Percentiles rank a stretch among this genome's conserved stretches.
Conservation (phyloP, 108 stramenopile species). For the Aurantiochytrium sp. region DNA sequence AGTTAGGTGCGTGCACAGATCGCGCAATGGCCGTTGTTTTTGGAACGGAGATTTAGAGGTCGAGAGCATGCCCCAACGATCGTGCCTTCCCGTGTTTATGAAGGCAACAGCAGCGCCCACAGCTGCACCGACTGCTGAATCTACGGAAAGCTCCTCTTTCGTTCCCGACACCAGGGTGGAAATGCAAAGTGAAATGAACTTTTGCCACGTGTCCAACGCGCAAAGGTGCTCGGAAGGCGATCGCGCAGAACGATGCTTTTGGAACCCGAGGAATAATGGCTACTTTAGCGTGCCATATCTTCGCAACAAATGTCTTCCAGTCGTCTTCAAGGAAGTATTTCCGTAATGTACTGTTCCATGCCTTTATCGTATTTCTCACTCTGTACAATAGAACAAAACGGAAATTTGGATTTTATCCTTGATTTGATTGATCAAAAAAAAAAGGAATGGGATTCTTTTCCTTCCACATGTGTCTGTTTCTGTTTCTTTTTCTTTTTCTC, state of each 20-base stretch:
- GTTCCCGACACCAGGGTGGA: background rate
- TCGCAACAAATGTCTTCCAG: background rate
- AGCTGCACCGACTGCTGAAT: background rate
- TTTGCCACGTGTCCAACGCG: background rate
- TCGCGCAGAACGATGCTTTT: background rate
- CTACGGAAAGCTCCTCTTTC: background rate
- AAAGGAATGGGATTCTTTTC: too few relatives aligned
- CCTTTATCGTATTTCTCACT: too few relatives aligned
- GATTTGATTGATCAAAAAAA: too few relatives aligned
- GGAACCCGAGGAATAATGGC: background rate
- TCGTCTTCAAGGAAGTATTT: background rate
- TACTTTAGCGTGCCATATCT: background rate
- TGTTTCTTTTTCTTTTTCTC: too few relatives aligned
- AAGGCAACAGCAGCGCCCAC: background rate
- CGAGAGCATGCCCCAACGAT: background rate
- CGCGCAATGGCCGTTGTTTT: background rate
- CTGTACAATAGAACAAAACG: too few relatives aligned
- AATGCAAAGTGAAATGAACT: background rate
- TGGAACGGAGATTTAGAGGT: background rate
- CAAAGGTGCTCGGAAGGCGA: background rate
- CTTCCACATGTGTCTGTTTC: too few relatives aligned
- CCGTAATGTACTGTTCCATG: background rate
- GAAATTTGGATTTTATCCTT: too few relatives aligned
- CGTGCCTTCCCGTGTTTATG: background rate
- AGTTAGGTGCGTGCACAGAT: background rate